Evolutionary conservation across 2,329 filamentous ascomycete genomes (phyloP).

Genomic region (Apiospora phragmitis): DNA sequence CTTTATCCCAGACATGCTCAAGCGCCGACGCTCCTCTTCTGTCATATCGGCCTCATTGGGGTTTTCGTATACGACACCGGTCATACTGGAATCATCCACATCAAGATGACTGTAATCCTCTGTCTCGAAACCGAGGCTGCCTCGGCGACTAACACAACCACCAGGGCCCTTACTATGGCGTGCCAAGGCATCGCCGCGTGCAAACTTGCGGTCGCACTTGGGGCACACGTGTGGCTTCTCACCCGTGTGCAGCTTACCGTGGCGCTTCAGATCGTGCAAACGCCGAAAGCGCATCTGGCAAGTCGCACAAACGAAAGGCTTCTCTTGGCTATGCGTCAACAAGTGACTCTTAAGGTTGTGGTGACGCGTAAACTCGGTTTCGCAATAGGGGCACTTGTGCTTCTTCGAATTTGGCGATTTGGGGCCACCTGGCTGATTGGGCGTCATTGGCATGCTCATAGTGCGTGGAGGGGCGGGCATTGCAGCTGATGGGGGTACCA

Average conservation of each 20-base stretch:
- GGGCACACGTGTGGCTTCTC: slow-evolving; percentile 94
- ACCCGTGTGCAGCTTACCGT: slow-evolving; percentile 94
- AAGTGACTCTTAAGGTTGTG: slow-evolving; percentile 98
- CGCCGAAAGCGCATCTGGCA: slow-evolving; percentile 91
- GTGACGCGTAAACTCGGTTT: slow-evolving; percentile 94
- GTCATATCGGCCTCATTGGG: slow-evolving; percentile 62
- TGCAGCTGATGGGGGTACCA: slow-evolving; percentile 39
- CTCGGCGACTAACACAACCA: slow-evolving; percentile 87
- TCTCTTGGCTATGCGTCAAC: slow-evolving; percentile 96
- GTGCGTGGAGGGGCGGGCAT: slow-evolving; percentile 50
- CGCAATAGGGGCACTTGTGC: slow-evolving; percentile 95
- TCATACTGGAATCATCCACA: slow-evolving; percentile 57
- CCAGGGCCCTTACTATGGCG: slow-evolving; percentile 95
- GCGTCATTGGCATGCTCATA: slow-evolving; percentile 59
- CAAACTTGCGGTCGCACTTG: slow-evolving; percentile 93
- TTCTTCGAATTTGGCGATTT: slow-evolving; percentile 78
- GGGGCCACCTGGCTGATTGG: slow-evolving; percentile 48
- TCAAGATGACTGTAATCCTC: slow-evolving; percentile 62
- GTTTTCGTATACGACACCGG: slow-evolving; percentile 56
- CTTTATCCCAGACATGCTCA: slow-evolving; percentile 75
- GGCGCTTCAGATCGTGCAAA: slow-evolving; percentile 91
- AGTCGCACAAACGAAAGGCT: slow-evolving; percentile 92
- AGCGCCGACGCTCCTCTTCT: slow-evolving; percentile 60
- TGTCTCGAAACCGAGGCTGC: slow-evolving; percentile 79
- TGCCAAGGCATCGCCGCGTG: slow-evolving; percentile 89